Conservation (phyloP, 345 rosid species). For the Turritis glabra region DNA sequence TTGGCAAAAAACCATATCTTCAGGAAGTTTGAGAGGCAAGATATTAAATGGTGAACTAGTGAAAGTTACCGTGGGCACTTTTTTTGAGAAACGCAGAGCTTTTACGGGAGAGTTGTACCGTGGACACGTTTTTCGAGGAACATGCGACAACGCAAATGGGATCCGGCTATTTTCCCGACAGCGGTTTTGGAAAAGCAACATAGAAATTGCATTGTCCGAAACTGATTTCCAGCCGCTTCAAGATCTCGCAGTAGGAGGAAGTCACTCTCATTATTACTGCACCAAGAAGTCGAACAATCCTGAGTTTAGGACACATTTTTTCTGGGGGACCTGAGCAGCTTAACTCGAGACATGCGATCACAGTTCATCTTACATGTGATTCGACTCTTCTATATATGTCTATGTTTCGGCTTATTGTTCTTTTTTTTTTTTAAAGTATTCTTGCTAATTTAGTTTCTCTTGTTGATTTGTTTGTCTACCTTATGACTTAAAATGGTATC, state of each 20-base stretch:
- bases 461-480: too few species aligned
- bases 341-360: neutral
- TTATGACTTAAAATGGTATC: too few species aligned
- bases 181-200: neutral
- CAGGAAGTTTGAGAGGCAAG: too few species aligned
- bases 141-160: neutral
- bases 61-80: too few species aligned
- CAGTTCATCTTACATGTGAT: neutral
- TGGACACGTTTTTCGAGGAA: too few species aligned
- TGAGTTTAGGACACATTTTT: neutral
- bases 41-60: too few species aligned
- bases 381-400: neutral
- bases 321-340: neutral
- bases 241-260: neutral
- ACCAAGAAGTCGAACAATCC: neutral
- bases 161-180: neutral
- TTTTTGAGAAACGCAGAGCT: too few species aligned
- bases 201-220: neutral
- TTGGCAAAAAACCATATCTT: too few species aligned
- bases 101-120: too few species aligned
- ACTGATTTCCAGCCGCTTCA: neutral
- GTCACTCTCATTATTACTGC: neutral
- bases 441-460: too few species aligned
- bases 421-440: too few species aligned
- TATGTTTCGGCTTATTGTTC: neutral